phyloP scores from a whole-genome alignment of 2,329 filamentous ascomycete species.

The Cladosporium halotolerans region DNA sequence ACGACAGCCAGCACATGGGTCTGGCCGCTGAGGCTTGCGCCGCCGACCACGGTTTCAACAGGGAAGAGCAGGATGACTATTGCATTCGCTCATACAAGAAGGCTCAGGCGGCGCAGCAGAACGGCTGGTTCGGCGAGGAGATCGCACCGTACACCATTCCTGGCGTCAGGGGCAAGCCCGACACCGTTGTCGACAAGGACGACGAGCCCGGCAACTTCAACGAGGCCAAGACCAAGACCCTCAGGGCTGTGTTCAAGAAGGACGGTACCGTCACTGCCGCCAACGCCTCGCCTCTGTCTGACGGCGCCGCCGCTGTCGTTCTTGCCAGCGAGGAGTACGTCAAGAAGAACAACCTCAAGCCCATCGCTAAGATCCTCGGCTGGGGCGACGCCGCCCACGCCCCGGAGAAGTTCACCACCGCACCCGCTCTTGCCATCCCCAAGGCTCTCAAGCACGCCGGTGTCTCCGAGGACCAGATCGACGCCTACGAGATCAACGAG shows the following conservation, averaged over 20 bases:
- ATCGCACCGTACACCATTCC: constrained; percentile 85
- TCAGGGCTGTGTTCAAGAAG: constrained; percentile 72
- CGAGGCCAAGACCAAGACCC: constrained; percentile 44
- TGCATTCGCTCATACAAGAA: constrained; percentile 93
- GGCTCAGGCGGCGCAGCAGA: constrained; percentile 77
- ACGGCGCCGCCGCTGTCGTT: constrained; percentile 86
- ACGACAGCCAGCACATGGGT: constrained; percentile 96
- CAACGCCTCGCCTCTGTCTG: constrained; percentile 93
- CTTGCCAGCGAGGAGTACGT: constrained; percentile 91
- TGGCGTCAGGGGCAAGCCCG: constrained; percentile 84
- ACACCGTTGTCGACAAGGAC: constrained; percentile 71
- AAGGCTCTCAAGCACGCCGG: constrained; percentile 96
- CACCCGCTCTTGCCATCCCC: constrained; percentile 87
- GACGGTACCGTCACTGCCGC: constrained; percentile 88
- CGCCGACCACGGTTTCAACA: constrained; percentile 69
- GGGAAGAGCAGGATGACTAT: constrained; percentile 89
- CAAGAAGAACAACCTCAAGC: constrained; percentile 84
- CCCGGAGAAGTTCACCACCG: constrained; percentile 92
- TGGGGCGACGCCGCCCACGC: constrained; percentile 93
- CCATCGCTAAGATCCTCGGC: constrained; percentile 91
- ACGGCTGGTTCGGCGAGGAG: constrained; percentile 74
- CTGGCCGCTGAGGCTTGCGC: constrained; percentile 88
- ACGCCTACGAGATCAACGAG: constrained; percentile 99
- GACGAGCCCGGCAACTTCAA: constrained; percentile 89
- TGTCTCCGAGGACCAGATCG: constrained; percentile 68